Percentiles rank a stretch among this genome's conserved stretches.
Conservation (phyloP, 352 stramenopile genomes). For the Pythium phragmitis region DNA sequence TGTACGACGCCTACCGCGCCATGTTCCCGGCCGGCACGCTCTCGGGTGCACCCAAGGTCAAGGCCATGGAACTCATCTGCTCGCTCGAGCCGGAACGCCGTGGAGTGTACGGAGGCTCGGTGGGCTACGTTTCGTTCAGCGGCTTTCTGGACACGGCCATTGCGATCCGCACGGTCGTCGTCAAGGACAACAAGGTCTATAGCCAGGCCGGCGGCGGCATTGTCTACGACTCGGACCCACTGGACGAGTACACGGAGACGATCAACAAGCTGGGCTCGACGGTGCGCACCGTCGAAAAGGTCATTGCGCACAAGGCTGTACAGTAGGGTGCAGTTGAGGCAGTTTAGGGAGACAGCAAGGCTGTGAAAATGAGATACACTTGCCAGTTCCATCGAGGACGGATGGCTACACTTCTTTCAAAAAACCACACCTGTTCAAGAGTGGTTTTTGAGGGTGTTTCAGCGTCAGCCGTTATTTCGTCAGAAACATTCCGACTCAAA, state of each 20-base stretch:
- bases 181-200: slow-evolving; percentile 81
- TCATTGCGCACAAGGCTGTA: slow-evolving; percentile 38
- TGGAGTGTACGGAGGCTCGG: slow-evolving; percentile 83
- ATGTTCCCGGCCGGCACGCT: slow-evolving; percentile 88
- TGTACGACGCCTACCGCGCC: slow-evolving; percentile 88
- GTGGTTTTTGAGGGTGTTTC: slow-evolving; percentile 9
- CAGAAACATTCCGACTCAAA: not conserved
- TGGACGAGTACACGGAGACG: slow-evolving; percentile 87
- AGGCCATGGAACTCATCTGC: slow-evolving; percentile 89
- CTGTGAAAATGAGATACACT: no score
- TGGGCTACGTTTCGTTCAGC: slow-evolving; percentile 88
- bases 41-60: slow-evolving; percentile 87
- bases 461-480: not conserved
- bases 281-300: slow-evolving; percentile 86
- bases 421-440: slow-evolving; percentile 10
- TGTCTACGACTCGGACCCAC: slow-evolving; percentile 87
- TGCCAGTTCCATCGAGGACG: not conserved
- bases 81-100: slow-evolving; percentile 78
- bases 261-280: slow-evolving; percentile 87
- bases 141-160: slow-evolving; percentile 88
- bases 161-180: slow-evolving; percentile 86
- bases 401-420: slow-evolving; percentile 5
- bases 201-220: slow-evolving; percentile 85
- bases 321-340: slow-evolving; percentile 12
- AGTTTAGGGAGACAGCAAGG: not conserved